A percentile compares a stretch with the other conserved stretches of the same genome.
phyloP scores from a whole-genome alignment of 164 flowering plant species.

The Stephania cephalantha region DNA sequence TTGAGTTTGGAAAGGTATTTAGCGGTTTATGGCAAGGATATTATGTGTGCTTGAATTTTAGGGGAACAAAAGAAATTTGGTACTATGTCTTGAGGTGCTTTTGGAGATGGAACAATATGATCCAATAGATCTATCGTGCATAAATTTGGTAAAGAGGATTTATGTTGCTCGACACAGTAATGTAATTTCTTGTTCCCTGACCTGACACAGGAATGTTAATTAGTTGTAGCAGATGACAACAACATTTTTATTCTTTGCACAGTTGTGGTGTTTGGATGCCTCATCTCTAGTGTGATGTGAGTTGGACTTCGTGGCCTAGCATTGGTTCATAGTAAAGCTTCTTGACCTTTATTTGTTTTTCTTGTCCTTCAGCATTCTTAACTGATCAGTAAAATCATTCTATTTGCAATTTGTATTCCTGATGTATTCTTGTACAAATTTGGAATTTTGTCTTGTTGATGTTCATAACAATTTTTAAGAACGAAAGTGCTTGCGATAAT shows the following conservation, averaged over 20 bases:
- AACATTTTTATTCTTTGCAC: neutral
- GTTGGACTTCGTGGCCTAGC: neutral
- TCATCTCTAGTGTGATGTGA: neutral
- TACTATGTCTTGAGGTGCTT: neutral
- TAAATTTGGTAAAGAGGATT: neutral
- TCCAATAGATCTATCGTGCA: neutral
- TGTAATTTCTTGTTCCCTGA: neutral
- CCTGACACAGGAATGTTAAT: no score
- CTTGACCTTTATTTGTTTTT: neutral
- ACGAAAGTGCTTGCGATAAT: neutral
- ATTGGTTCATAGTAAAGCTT: neutral
- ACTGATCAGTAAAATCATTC: neutral
- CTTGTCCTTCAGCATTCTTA: neutral
- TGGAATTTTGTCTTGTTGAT: neutral
- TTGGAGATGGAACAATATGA: neutral
- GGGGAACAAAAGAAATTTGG: neutral
- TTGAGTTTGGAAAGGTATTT: neutral
- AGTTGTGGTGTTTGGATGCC: neutral
- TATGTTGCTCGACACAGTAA: neutral
- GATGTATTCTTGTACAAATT: neutral
- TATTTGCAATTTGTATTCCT: neutral
- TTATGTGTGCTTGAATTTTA: neutral
- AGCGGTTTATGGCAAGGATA: neutral
- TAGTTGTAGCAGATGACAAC: no score
- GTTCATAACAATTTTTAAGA: no score